These are phyloP conservation scores for Toxicodendron radicans DNA, from an alignment of 345 rosid genomes.

Conservation along the genomic window DNA sequence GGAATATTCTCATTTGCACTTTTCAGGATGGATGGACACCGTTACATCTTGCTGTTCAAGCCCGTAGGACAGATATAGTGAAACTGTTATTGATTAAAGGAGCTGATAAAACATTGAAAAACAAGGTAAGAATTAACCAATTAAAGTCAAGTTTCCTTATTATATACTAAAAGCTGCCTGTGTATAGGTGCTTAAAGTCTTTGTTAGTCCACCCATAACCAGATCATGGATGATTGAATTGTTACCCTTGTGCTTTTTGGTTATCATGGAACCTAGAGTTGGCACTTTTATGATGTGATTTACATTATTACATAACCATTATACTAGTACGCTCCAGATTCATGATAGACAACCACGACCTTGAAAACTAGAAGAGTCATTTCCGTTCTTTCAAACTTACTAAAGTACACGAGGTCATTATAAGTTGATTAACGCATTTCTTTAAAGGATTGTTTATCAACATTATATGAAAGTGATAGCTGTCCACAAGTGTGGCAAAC, in stretches of 20 bases:
- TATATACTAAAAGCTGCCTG: too few relatives aligned
- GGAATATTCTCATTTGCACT: constrained; percentile 12
- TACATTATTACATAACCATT: too few relatives aligned
- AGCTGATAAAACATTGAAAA: constrained; percentile 62
- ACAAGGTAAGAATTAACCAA: constrained; percentile 35
- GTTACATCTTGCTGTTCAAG: constrained; percentile 88
- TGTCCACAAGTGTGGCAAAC: neutral
- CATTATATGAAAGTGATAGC: neutral
- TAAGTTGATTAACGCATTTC: neutral
- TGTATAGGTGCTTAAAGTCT: neutral
- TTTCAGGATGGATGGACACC: constrained; percentile 97
- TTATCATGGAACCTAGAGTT: neutral
- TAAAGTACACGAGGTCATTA: too few relatives aligned
- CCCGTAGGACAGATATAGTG: constrained; percentile 72
- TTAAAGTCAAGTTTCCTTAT: neutral
- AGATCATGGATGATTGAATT: neutral
- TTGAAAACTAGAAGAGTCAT: neutral
- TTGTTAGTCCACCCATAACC: neutral
- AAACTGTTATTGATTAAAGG: constrained; percentile 81
- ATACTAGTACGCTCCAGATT: neutral
- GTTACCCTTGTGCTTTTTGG: neutral
- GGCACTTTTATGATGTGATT: neutral
- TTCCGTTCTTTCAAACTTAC: neutral
- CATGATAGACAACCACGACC: neutral
- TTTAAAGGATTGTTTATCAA: neutral